Evolutionary conservation across 1,139 yeast species (phyloP), one percentile per base, ranked within the genome.

Genomic region (Tardiomyces depauwii): DNA sequence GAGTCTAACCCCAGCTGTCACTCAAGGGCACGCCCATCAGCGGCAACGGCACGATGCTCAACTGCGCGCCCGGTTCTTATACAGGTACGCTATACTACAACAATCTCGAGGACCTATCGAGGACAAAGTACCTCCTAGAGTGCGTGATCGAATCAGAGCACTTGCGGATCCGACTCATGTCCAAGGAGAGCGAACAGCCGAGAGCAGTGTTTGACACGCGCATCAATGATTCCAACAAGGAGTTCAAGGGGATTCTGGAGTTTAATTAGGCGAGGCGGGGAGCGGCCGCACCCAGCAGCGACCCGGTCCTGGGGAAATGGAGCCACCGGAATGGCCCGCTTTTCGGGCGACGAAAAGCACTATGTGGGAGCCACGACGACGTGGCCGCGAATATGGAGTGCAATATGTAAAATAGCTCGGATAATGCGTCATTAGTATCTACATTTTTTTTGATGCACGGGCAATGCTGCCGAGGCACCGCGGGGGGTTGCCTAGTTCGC

Each of bases 1-100:
- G 16, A 30, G 16, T 12, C 16, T 14, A 30, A 30, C 36, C 36
- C 4, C 11, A 30, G 47, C 45, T 56, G 14, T 48, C 52, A 30
- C 44, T 53, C 30, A 44, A 45, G 10, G 59, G 55, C 25, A 51
- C 58, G 28, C 58, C 59, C n/a, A 57, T 57, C 27, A 46, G 51
- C 14, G 62, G 61, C 19, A 52, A 53, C n/a, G 63, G 63, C 9
- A 53, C 61, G 6, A 47, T 58, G 32, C 48, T 57, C 27, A 53
- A 54, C 43, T 47, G 53, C 19, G 44, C 51, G 28, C 51, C 60
- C 3, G 62, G 61, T 18, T 44, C 46, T 13, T 57, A 49, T 42
- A 39, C 49, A 9, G 64, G 64, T 14, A 51, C 52, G 16, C 48
- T 60, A 9, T 53, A 53, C 46, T 60, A 52, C 47, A 55, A 56